Percentiles rank a stretch among this genome's conserved stretches.
These are phyloP conservation scores for Capsicum rhomboideum DNA, from an alignment of 257 asterid genomes.

Conservation along the genomic window DNA sequence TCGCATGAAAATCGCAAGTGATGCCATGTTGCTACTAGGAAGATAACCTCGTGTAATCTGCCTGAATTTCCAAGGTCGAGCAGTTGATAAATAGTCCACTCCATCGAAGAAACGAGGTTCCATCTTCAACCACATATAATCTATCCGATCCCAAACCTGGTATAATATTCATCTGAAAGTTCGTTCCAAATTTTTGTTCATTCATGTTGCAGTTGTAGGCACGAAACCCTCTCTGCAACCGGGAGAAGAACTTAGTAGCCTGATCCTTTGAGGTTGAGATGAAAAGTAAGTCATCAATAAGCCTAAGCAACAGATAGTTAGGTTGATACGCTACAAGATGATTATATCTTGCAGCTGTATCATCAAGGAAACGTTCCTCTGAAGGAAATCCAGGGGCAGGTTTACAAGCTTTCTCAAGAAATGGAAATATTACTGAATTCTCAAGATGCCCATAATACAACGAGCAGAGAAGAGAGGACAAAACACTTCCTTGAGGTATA, in stretches of 20 bases:
- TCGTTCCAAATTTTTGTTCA: conserved; percentile 59
- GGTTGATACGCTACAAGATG: conserved; percentile 11
- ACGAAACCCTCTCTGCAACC: conserved; percentile 60
- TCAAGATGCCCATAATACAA: conserved; percentile 83
- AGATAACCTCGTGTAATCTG: conserved; percentile 77
- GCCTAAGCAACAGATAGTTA: conserved; percentile 56
- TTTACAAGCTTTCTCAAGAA: conserved; percentile 41
- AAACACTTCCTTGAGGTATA: conserved; percentile 86
- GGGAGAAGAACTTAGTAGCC: conserved; percentile 62
- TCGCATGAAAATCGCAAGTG: not conserved
- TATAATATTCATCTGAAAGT: conserved; percentile 32
- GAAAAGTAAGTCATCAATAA: conserved; percentile 75
- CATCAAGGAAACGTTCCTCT: conserved; percentile 7
- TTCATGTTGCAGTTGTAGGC: conserved; percentile 87
- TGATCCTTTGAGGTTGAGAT: conserved; percentile 74
- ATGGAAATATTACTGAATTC: conserved; percentile 53
- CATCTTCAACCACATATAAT: conserved; percentile 51
- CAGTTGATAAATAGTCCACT: conserved; percentile 80
- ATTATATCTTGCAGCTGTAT: conserved; percentile 19
- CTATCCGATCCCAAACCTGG: conserved; percentile 34
- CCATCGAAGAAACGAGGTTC: conserved; percentile 76
- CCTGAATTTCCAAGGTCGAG: conserved; percentile 80
- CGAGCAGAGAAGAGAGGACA: conserved; percentile 83
- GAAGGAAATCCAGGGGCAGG: conserved; percentile 1
- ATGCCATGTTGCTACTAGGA: not conserved